Evolutionary conservation across 2,329 filamentous ascomycete species (phyloP).

Genomic region (Thyridium curvatum): DNA sequence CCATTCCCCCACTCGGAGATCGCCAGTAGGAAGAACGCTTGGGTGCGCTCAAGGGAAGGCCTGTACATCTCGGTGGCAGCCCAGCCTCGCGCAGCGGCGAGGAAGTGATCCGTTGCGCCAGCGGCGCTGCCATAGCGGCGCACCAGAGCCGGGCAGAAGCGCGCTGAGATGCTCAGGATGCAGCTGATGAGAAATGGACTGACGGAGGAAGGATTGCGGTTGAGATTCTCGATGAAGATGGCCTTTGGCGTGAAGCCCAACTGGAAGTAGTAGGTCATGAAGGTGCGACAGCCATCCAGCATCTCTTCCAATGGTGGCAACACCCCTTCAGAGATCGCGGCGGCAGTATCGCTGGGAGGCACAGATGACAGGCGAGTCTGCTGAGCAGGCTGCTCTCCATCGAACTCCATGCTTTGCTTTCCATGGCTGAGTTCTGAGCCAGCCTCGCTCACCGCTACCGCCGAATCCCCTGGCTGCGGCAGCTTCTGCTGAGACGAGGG

Average conservation of each 20-base stretch:
- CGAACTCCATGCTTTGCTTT: background rate
- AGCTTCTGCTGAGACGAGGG: background rate
- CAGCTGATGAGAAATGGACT: conserved; percentile 36
- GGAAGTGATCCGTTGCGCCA: conserved; percentile 16
- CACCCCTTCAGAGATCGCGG: background rate
- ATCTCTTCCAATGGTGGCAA: conserved; percentile 11
- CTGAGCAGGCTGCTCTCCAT: background rate
- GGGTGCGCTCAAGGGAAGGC: conserved; percentile 16
- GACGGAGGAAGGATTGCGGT: conserved; percentile 6
- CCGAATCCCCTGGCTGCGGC: too few relatives aligned
- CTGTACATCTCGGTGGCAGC: conserved; percentile 22
- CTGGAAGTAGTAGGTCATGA: conserved; percentile 19
- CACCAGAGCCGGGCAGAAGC: conserved; percentile 42
- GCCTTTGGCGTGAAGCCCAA: conserved; percentile 20
- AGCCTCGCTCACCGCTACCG: too few relatives aligned
- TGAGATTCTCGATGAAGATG: conserved; percentile 17
- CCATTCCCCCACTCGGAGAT: conserved; percentile 18
- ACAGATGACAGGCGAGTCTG: background rate
- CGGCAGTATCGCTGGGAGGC: background rate
- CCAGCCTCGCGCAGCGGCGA: conserved; percentile 10
- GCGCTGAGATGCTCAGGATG: conserved; percentile 50
- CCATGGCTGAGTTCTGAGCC: too few relatives aligned
- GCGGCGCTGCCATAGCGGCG: conserved; percentile 13
- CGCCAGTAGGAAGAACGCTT: conserved; percentile 22
- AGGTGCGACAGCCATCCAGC: conserved; percentile 15